These are phyloP conservation scores for Alternaria burnsii DNA, from an alignment of 2,329 filamentous ascomycete species.

Conservation along the genomic window DNA sequence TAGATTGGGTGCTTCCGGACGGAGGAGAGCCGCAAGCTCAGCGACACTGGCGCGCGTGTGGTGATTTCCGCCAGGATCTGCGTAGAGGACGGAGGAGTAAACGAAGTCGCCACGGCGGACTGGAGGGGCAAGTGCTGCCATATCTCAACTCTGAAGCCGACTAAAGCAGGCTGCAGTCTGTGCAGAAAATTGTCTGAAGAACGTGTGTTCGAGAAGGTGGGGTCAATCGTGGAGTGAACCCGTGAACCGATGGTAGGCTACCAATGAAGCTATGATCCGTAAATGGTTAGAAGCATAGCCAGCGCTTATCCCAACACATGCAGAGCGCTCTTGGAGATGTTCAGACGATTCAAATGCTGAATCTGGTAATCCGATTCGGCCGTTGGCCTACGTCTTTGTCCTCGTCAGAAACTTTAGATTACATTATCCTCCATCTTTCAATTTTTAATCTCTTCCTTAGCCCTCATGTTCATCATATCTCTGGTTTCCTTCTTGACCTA, in stretches of 20 bases:
- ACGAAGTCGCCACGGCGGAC: constrained; percentile 37
- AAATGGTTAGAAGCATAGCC: background rate
- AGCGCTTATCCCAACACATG: background rate
- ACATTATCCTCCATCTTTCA: too few relatives aligned
- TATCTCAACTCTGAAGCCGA: background rate
- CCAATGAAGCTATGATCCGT: background rate
- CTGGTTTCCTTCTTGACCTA: rapidly evolving
- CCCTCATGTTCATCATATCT: background rate
- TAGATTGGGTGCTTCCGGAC: constrained; percentile 31
- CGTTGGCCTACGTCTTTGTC: background rate
- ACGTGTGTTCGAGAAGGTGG: background rate
- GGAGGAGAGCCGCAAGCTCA: constrained; percentile 42
- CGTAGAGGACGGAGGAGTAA: constrained; percentile 42
- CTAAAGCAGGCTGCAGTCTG: background rate
- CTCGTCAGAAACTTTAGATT: too few relatives aligned
- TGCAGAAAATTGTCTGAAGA: background rate
- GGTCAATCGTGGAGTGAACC: background rate
- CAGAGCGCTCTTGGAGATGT: rapidly evolving
- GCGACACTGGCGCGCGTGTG: constrained; percentile 42
- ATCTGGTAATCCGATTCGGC: background rate
- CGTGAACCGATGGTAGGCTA: background rate
- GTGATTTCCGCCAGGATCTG: constrained; percentile 41
- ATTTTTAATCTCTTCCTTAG: too few relatives aligned
- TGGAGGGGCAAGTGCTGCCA: constrained; percentile 43
- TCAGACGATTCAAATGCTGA: too few relatives aligned